Evolutionary conservation across 2,329 filamentous ascomycete species (phyloP).

Genomic region (Pseudogymnoascus sp.): DNA sequence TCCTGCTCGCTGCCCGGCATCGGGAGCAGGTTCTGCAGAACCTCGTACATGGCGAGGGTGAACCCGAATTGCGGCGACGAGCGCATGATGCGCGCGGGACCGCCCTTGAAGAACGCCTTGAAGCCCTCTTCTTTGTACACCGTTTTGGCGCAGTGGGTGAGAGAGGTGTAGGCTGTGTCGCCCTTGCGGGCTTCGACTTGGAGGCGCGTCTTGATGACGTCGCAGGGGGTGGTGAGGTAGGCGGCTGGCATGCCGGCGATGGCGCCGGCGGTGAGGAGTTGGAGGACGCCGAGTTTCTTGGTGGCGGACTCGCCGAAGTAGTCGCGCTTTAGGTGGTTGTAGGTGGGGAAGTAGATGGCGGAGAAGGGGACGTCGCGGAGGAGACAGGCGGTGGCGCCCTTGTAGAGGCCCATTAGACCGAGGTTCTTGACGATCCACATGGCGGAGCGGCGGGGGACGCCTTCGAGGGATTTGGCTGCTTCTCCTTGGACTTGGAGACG

Average conservation of each 20-base stretch:
- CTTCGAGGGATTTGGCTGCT: slow-evolving; percentile 77
- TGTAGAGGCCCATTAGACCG: slow-evolving; percentile 90
- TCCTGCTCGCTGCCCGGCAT: slow-evolving; percentile 58
- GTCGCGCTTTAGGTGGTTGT: slow-evolving; percentile 88
- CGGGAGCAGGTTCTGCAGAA: slow-evolving; percentile 73
- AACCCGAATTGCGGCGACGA: slow-evolving; percentile 97
- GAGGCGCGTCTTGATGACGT: slow-evolving; percentile 97
- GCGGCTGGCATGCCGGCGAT: slow-evolving; percentile 88
- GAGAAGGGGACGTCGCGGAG: slow-evolving; percentile 96
- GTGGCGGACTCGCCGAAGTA: slow-evolving; percentile 81
- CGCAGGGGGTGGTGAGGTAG: slow-evolving; percentile 93
- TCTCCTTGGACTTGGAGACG: slow-evolving; percentile 95
- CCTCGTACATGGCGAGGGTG: slow-evolving; percentile 89
- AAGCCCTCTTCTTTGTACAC: slow-evolving; percentile 89
- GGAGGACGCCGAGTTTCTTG: slow-evolving; percentile 81
- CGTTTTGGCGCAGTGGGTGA: slow-evolving; percentile 76
- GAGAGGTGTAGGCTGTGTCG: slow-evolving; percentile 75
- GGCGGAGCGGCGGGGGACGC: slow-evolving; percentile 77
- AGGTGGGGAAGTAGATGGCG: slow-evolving; percentile 96
- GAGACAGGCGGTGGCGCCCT: slow-evolving; percentile 88
- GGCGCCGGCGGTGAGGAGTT: slow-evolving; percentile 87
- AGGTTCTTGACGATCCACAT: slow-evolving; percentile 97
- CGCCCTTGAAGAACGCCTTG: slow-evolving; percentile 96
- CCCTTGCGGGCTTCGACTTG: slow-evolving; percentile 97
- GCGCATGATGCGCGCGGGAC: slow-evolving; percentile 86